Percentiles rank a stretch among this genome's conserved stretches.
phyloP scores from a whole-genome alignment of 2,329 filamentous ascomycete species.

The Saccharata proteae region DNA sequence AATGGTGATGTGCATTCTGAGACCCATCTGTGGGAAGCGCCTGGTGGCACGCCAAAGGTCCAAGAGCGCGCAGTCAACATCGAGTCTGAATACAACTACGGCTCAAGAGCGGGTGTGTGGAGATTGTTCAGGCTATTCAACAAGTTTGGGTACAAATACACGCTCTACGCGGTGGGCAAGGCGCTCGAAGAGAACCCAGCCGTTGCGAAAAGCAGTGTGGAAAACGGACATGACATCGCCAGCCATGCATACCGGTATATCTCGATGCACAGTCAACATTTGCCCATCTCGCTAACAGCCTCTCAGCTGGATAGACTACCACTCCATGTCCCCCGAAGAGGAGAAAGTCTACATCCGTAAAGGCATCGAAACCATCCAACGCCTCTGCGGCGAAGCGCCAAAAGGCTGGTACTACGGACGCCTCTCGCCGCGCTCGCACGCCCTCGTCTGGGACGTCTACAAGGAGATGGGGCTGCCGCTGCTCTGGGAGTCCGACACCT shows the following conservation, averaged over 20 bases:
- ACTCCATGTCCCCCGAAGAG: slow-evolving; percentile 32
- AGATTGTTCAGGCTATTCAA: slow-evolving; percentile 38
- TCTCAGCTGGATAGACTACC: slow-evolving; percentile 38
- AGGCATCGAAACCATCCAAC: slow-evolving; percentile 29
- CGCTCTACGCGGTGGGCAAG: slow-evolving; percentile 38
- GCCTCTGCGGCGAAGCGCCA: slow-evolving; percentile 34
- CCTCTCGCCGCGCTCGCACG: slow-evolving; percentile 31
- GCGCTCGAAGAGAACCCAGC: slow-evolving; percentile 38
- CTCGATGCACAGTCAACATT: background rate
- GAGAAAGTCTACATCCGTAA: slow-evolving; percentile 38
- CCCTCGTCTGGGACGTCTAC: slow-evolving; percentile 37
- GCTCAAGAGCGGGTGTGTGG: slow-evolving; percentile 38
- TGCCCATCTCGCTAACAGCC: background rate
- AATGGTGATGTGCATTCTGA: slow-evolving; percentile 22
- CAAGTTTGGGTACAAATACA: slow-evolving; percentile 37
- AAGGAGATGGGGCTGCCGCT: slow-evolving; percentile 41
- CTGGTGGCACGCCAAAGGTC: slow-evolving; percentile 18
- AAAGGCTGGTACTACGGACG: slow-evolving; percentile 41
- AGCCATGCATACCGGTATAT: slow-evolving; percentile 20
- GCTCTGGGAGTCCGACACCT: slow-evolving; percentile 38
- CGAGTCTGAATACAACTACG: slow-evolving; percentile 42
- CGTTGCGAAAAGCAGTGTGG: slow-evolving; percentile 35
- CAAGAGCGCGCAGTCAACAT: slow-evolving; percentile 35
- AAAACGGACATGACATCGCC: slow-evolving; percentile 39
- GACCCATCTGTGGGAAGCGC: slow-evolving; percentile 20